These are phyloP conservation scores for Kluyveromyces starmeri DNA, from an alignment of 805 yeast species.

Conservation along the genomic window DNA sequence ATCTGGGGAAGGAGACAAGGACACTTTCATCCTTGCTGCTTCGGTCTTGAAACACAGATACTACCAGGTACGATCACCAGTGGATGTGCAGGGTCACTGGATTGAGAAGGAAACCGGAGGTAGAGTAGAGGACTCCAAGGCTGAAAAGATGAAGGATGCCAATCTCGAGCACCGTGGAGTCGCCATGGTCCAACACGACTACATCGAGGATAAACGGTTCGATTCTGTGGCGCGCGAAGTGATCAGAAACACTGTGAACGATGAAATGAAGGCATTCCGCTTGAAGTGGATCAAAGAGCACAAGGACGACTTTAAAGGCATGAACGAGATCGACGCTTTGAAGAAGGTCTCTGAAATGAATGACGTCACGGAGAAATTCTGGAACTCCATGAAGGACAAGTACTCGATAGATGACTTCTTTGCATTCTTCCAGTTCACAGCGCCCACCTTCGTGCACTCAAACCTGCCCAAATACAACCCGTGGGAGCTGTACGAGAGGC, in stretches of 20 bases:
- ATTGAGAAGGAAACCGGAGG: constrained; percentile 23
- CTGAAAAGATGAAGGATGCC: background rate
- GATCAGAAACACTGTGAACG: constrained; percentile 8
- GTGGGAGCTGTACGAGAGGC: constrained; percentile 13
- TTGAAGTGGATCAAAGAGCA: constrained; percentile 5
- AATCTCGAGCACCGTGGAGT: constrained; percentile 42
- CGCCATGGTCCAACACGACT: constrained; percentile 72
- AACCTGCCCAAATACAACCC: constrained; percentile 36
- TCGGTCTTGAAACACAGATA: constrained; percentile 33
- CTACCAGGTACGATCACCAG: constrained; percentile 38
- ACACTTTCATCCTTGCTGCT: constrained; percentile 63
- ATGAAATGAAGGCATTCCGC: constrained; percentile 5
- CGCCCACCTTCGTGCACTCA: constrained; percentile 32
- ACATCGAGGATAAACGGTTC: constrained; percentile 45
- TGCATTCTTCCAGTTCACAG: constrained; percentile 7
- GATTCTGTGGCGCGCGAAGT: constrained; percentile 12
- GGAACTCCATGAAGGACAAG: constrained; percentile 2
- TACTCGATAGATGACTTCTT: constrained; percentile 5
- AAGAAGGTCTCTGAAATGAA: constrained; percentile 14
- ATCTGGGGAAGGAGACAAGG: constrained; percentile 77
- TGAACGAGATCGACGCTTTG: constrained; percentile 13
- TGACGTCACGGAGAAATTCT: constrained; percentile 5
- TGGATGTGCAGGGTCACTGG: constrained; percentile 33
- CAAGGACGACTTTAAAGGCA: constrained; percentile 4
- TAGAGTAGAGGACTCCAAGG: constrained; percentile 1